Evolutionary conservation across 352 stramenopile species (phyloP).

Genomic region (Phytopythium aichiense): DNA sequence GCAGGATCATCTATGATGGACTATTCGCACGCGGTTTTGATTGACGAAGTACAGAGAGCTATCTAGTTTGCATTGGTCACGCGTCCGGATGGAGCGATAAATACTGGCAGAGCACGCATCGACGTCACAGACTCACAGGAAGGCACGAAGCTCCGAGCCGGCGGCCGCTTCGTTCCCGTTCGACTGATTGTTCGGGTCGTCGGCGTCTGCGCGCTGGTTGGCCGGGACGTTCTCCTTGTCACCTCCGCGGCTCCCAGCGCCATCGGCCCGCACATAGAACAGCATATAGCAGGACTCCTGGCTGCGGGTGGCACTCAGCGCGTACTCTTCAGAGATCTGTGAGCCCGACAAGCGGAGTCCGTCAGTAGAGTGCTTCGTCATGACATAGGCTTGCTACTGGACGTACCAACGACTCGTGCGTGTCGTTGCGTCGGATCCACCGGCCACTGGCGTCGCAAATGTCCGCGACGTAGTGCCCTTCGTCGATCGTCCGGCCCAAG

Average conservation of each 20-base stretch:
- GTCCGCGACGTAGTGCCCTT: constrained; percentile 84
- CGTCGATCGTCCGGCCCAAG: constrained; percentile 68
- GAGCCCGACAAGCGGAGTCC: not conserved
- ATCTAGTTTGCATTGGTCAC: not conserved
- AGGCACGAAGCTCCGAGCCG: constrained; percentile 24
- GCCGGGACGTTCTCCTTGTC: constrained; percentile 70
- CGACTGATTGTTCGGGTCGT: constrained; percentile 13
- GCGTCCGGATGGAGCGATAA: not conserved
- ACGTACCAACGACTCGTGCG: constrained; percentile 68
- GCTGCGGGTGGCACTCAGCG: constrained; percentile 60
- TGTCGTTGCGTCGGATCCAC: constrained; percentile 83
- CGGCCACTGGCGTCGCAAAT: constrained; percentile 42
- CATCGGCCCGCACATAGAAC: constrained; percentile 68
- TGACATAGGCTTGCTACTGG: not conserved
- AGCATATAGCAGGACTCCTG: constrained; percentile 88
- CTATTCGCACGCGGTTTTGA: not conserved
- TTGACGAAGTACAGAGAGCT: not conserved
- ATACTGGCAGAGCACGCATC: not conserved
- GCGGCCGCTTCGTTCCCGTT: constrained; percentile 16
- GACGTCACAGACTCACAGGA: constrained; percentile 17
- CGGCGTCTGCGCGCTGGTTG: constrained; percentile 10
- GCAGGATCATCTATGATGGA: not conserved
- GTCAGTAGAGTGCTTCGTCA: not conserved
- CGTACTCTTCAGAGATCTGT: constrained; percentile 78
- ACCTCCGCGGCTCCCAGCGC: constrained; percentile 10